These are phyloP conservation scores for Coemansia sp. DNA, from an alignment of 192 early-diverging fungal genomes.

Conservation along the genomic window DNA sequence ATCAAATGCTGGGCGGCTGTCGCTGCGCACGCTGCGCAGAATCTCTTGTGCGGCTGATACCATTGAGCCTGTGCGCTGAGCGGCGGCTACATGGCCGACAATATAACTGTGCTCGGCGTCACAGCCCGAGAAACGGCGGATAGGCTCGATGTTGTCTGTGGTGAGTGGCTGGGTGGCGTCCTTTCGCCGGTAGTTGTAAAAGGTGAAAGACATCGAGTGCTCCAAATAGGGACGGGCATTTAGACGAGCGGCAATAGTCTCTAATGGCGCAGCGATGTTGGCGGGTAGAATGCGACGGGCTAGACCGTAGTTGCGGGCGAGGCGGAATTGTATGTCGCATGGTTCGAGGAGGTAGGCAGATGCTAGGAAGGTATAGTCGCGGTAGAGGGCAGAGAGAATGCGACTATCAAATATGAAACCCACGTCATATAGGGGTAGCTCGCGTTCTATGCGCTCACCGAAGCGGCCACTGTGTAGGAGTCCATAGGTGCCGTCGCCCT, in stretches of 20 bases:
- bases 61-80: slow-evolving; percentile 68
- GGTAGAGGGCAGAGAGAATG: slow-evolving; percentile 76
- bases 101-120: slow-evolving; percentile 82
- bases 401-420: slow-evolving; percentile 68
- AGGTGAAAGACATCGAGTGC: slow-evolving; percentile 72
- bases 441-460: slow-evolving; percentile 72
- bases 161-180: slow-evolving; percentile 59
- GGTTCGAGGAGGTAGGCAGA: slow-evolving; percentile 90
- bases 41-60: slow-evolving; percentile 65
- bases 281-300: slow-evolving; percentile 74
- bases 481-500: slow-evolving; percentile 68
- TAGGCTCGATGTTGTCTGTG: slow-evolving; percentile 75
- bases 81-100: slow-evolving; percentile 88
- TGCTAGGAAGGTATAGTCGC: slow-evolving; percentile 87
- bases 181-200: slow-evolving; percentile 86
- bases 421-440: slow-evolving; percentile 76
- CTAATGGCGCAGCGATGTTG: slow-evolving; percentile 79
- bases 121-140: slow-evolving; percentile 79
- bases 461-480: slow-evolving; percentile 79
- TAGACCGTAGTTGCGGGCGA: slow-evolving; percentile 76
- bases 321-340: slow-evolving; percentile 77
- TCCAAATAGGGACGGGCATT: slow-evolving; percentile 78
- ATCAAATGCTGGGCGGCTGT: slow-evolving; percentile 69
- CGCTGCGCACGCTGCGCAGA: slow-evolving; percentile 56
- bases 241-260: slow-evolving; percentile 70